Conservation (phyloP, 768 basidiomycete species). For the Cubamyces sp. region DNA sequence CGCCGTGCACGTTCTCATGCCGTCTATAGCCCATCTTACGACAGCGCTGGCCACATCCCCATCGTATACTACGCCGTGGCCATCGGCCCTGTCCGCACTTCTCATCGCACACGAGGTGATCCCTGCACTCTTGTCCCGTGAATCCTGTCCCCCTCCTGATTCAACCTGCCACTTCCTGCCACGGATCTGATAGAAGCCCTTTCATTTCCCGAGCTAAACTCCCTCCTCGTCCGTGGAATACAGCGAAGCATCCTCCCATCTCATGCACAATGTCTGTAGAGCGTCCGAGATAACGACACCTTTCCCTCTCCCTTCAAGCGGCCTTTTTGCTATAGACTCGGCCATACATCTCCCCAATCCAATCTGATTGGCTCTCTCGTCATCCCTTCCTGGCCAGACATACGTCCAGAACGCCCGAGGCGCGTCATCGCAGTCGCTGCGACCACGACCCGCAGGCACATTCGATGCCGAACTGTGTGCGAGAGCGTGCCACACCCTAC, state of each 20-base stretch:
- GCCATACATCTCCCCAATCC: conserved; percentile 12
- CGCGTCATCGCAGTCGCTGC: conserved; percentile 5
- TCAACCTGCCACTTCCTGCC: conserved; percentile 22
- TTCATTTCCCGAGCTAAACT: conserved; percentile 29
- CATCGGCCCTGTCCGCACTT: conserved; percentile 18
- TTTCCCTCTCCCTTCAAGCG: conserved; percentile 6
- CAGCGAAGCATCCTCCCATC: conserved; percentile 23
- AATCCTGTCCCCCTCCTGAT: conserved; percentile 10
- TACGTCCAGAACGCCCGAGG: conserved; percentile 15
- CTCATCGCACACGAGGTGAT: conserved; percentile 34
- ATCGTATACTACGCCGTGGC: conserved; percentile 17
- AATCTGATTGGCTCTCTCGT: conserved; percentile 14
- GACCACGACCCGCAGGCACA: neutral
- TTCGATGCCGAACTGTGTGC: conserved; percentile 9
- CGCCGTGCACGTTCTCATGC: conserved; percentile 22
- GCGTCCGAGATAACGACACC: conserved; percentile 27
- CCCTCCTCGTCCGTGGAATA: conserved; percentile 25
- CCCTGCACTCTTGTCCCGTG: conserved; percentile 14
- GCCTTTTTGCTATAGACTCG: conserved; percentile 28
- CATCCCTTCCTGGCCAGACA: neutral
- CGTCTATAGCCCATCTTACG: conserved; percentile 20
- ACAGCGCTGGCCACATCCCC: conserved; percentile 7
- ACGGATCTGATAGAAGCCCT: conserved; percentile 35
- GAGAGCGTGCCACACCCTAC: neutral
- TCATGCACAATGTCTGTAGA: conserved; percentile 18